phyloP scores from a whole-genome alignment of 2,329 filamentous ascomycete genomes.

The Metarhizium brunneum region DNA sequence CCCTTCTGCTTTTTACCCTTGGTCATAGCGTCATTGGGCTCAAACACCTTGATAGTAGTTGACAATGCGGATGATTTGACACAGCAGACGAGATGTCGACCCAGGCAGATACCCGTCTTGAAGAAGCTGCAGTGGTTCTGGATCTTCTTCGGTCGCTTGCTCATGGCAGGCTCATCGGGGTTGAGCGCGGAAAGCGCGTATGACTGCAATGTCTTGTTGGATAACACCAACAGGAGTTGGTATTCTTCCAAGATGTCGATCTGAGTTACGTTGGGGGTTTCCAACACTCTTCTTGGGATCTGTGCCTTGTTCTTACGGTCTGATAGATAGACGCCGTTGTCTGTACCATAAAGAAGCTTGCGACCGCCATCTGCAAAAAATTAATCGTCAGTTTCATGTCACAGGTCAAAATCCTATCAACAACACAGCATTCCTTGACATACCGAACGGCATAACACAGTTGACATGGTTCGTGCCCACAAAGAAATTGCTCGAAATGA shows the following conservation, averaged over 20 bases:
- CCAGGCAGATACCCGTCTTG: conserved; percentile 90
- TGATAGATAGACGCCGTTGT: conserved; percentile 85
- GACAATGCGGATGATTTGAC: conserved; percentile 91
- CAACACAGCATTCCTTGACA: conserved; percentile 17
- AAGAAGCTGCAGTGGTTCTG: conserved; percentile 98
- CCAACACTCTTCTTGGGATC: conserved; percentile 73
- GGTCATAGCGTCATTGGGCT: conserved; percentile 89
- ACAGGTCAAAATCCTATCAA: neutral
- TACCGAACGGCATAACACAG: conserved; percentile 85
- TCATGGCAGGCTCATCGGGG: conserved; percentile 67
- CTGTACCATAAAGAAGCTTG: conserved; percentile 90
- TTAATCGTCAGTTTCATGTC: neutral
- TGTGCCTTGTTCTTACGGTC: conserved; percentile 84
- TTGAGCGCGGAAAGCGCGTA: conserved; percentile 84
- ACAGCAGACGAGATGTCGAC: conserved; percentile 88
- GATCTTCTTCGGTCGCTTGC: conserved; percentile 89
- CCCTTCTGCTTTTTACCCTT: conserved; percentile 95
- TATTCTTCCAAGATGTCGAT: conserved; percentile 96
- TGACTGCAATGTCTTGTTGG: conserved; percentile 86
- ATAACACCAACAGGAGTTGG: conserved; percentile 78
- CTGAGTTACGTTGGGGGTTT: conserved; percentile 81
- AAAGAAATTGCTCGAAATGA: conserved; percentile 52
- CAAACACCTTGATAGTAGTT: conserved; percentile 97
- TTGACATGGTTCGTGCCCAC: conserved; percentile 73
- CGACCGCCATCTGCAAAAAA: conserved; percentile 68